Conservation (phyloP, 768 basidiomycete species). For the Mycena rosella region DNA sequence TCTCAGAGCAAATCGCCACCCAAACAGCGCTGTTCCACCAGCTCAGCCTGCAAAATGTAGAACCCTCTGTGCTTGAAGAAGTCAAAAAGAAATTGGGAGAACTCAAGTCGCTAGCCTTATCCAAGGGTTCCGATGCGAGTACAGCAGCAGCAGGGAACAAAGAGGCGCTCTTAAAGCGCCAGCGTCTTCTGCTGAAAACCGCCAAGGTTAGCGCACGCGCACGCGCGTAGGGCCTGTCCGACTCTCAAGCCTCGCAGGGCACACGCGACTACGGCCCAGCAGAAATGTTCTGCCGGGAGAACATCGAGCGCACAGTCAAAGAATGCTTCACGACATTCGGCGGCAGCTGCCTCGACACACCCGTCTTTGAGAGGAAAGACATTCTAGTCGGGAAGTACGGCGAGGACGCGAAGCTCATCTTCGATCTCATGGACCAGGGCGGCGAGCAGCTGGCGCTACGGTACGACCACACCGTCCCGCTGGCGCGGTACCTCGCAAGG, state of each 20-base stretch:
- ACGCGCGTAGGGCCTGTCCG: background rate
- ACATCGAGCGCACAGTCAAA: slow-evolving; percentile 90
- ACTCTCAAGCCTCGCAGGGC: slow-evolving; percentile 65
- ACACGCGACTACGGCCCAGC: slow-evolving; percentile 94
- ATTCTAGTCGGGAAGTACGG: slow-evolving; percentile 97
- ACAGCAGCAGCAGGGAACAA: slow-evolving; percentile 49
- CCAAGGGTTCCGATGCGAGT: slow-evolving; percentile 50
- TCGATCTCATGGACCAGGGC: slow-evolving; percentile 97
- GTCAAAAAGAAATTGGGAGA: slow-evolving; percentile 79
- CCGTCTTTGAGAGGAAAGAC: slow-evolving; percentile 98
- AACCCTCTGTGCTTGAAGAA: slow-evolving; percentile 65
- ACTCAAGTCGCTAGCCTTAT: slow-evolving; percentile 67
- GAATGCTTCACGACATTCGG: slow-evolving; percentile 91
- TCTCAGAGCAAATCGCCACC: slow-evolving; percentile 60
- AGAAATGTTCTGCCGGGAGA: slow-evolving; percentile 92
- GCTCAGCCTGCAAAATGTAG: slow-evolving; percentile 68
- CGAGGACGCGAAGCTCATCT: slow-evolving; percentile 97
- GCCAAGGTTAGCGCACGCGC: slow-evolving; percentile 87
- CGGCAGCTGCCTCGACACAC: slow-evolving; percentile 94
- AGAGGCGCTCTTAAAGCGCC: slow-evolving; percentile 72
- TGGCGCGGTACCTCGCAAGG: slow-evolving; percentile 97
- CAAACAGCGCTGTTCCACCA: slow-evolving; percentile 73
- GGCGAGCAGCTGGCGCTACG: slow-evolving; percentile 95
- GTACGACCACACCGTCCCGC: slow-evolving; percentile 97
- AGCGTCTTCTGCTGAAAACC: slow-evolving; percentile 86